Percentiles rank a stretch among this genome's conserved stretches.
Evolutionary conservation across 306 rosid species (phyloP).

Genomic region (Parietaria judaica): DNA sequence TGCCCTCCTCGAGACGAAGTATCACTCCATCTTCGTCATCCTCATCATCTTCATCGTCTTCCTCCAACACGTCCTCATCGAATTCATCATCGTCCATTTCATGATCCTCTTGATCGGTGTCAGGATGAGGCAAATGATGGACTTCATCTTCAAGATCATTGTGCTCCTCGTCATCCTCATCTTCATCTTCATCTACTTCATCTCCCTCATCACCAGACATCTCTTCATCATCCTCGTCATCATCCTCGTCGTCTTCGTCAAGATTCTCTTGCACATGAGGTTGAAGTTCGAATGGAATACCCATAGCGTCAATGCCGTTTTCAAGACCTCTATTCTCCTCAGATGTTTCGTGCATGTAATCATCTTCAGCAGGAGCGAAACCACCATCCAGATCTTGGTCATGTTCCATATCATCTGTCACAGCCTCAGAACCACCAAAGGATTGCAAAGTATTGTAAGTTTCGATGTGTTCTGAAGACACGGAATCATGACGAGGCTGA

Average conservation of each 20-base stretch:
- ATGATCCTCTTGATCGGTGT: slow-evolving; percentile 90
- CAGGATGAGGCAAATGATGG: slow-evolving; percentile 86
- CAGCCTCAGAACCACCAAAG: slow-evolving; percentile 85
- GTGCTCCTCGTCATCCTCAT: slow-evolving; percentile 86
- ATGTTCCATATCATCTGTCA: slow-evolving; percentile 93
- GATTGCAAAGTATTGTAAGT: slow-evolving; percentile 51
- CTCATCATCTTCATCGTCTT: slow-evolving; percentile 93
- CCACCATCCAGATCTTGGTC: slow-evolving; percentile 82
- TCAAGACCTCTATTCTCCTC: slow-evolving; percentile 65
- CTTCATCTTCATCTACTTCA: slow-evolving; percentile 80
- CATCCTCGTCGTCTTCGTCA: slow-evolving; percentile 63
- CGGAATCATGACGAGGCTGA: slow-evolving; percentile 47
- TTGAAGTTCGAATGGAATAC: slow-evolving; percentile 64
- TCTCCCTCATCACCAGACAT: slow-evolving; percentile 95
- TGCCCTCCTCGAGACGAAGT: slow-evolving; percentile 91
- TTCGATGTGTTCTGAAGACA: slow-evolving; percentile 49
- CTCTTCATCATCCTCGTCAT: slow-evolving; percentile 78
- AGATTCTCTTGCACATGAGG: slow-evolving; percentile 69
- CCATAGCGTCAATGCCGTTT: slow-evolving; percentile 55
- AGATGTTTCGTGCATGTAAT: slow-evolving; percentile 76
- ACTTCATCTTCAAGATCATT: slow-evolving; percentile 84
- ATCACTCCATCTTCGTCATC: slow-evolving; percentile 94
- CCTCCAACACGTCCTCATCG: slow-evolving; percentile 90
- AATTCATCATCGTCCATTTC: slow-evolving; percentile 89
- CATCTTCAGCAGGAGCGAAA: slow-evolving; percentile 69